Base-by-base conservation (phyloP, 169 alveolate species). In the Perkinsus olseni region DNA sequence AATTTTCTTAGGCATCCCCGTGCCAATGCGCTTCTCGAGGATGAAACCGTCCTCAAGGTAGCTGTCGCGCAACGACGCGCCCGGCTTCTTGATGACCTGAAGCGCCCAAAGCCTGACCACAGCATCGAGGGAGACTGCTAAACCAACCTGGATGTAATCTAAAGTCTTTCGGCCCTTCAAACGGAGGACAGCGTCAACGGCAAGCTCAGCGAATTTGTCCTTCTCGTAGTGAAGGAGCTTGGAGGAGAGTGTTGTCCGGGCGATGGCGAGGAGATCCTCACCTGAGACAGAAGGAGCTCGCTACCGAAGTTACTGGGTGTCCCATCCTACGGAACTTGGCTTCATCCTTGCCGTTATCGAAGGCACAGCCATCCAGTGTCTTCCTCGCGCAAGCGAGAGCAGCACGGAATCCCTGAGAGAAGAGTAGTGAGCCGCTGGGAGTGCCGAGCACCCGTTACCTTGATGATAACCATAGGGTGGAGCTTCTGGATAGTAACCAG, bases 41-140 rank as follows among this genome's bases (percentile, higher is more conserved):
- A 99, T 97, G 95, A 99, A 99, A n/a, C 99, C 99, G 74, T 98
- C 99, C 95, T 98, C 99, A 48, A 99, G 96, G 97, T 96, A 99
- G 34, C 99, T 98, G 93, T 99, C 99, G 93, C 96, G 96, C 45
- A 99, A 96, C 91, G 99, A 97, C 0, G 99, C 99, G 10, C 99
- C 99, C 0, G 99, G 98, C 96, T 98, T 98, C 96, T 99, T 99
- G 93, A 99, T 98, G 40, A 98, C 96, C 95, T 99, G 98, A 93
- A 98, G 98, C 91, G 97, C 96, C 91, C 98, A 98, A 74, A 98
- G 95, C 94, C 97, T 74, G 74, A 3, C 11, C 50, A 34, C 11
- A 21, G 36, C 36, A 38, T 95, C 91, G 94, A 94, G 28, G 96
- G 95, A 74, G 38, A 92, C 74, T 37, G 38, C 62, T n/a, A 40